These are phyloP conservation scores for Candida ortonii DNA, from an alignment of 805 yeast species.

Conservation along the genomic window DNA sequence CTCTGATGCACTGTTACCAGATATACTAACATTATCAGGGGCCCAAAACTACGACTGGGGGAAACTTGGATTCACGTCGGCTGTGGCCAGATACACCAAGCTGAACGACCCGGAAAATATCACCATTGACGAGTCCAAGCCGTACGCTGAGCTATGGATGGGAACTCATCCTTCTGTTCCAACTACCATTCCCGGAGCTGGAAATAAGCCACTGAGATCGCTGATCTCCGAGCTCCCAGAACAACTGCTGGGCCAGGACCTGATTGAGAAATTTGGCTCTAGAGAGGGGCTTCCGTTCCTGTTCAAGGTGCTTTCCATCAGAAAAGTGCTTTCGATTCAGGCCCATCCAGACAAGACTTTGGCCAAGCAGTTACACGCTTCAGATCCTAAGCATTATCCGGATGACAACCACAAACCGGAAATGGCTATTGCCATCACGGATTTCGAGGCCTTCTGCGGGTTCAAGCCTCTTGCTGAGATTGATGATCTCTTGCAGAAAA, in stretches of 20 bases:
- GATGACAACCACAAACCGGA: constrained; percentile 99
- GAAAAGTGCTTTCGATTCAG: constrained; percentile 90
- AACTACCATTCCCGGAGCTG: constrained; percentile 53
- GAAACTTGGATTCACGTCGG: constrained; percentile 76
- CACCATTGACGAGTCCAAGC: constrained; percentile 65
- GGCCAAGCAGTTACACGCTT: constrained; percentile 69
- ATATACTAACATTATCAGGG: constrained; percentile 18
- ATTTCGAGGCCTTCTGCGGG: constrained; percentile 97
- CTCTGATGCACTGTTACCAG: background rate
- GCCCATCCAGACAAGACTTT: constrained; percentile 95
- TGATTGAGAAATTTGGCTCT: constrained; percentile 65
- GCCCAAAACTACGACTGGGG: constrained; percentile 44
- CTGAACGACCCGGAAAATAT: constrained; percentile 57
- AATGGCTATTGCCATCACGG: constrained; percentile 97
- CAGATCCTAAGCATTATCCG: constrained; percentile 92
- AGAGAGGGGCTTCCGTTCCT: constrained; percentile 79
- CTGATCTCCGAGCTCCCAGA: constrained; percentile 60
- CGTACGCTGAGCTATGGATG: constrained; percentile 99
- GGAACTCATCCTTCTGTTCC: constrained; percentile 96
- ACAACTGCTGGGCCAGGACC: constrained; percentile 52
- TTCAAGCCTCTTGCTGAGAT: constrained; percentile 87
- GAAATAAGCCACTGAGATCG: constrained; percentile 58
- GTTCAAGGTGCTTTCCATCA: constrained; percentile 90
- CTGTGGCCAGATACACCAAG: constrained; percentile 86
- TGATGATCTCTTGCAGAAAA: constrained; percentile 58